phyloP scores from a whole-genome alignment of 2,329 filamentous ascomycete species.

The Pseudovirgaria hyperparasitica region DNA sequence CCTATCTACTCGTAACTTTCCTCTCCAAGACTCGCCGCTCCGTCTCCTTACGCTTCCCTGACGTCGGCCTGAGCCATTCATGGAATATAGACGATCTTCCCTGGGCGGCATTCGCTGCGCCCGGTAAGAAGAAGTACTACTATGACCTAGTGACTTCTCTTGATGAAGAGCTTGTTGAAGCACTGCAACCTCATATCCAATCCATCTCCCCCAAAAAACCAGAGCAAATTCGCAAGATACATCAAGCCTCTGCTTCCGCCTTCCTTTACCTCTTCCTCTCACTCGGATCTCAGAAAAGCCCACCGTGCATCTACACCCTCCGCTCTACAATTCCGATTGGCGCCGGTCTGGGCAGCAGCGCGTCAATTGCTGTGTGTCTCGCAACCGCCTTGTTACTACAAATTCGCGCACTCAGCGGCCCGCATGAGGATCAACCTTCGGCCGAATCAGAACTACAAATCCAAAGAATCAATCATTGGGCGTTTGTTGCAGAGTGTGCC shows the following conservation, averaged over 20 bases:
- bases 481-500: constrained; percentile 92
- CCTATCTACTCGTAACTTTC: constrained; percentile 90
- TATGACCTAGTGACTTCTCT: constrained; percentile 71
- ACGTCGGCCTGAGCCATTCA: constrained; percentile 77
- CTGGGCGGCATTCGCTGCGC: constrained; percentile 68
- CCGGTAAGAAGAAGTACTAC: constrained; percentile 86
- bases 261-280: constrained; percentile 93
- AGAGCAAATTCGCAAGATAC: constrained; percentile 67
- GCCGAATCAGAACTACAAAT: constrained; percentile 83
- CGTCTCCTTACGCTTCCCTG: constrained; percentile 77
- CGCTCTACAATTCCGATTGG: constrained; percentile 90
- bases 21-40: constrained; percentile 85
- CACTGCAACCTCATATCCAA: constrained; percentile 67
- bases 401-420: constrained; percentile 75
- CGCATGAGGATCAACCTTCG: constrained; percentile 79
- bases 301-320: constrained; percentile 76
- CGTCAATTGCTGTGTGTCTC: constrained; percentile 85
- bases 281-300: constrained; percentile 64
- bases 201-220: constrained; percentile 54
- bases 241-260: constrained; percentile 65
- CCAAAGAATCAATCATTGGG: constrained; percentile 94
- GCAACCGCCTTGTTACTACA: constrained; percentile 76
- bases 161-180: constrained; percentile 68
- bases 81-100: constrained; percentile 92
- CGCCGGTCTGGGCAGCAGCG: constrained; percentile 83